Base-by-base conservation (phyloP, 345 rosid genomes). In the Arabidopsis arenosa region DNA sequence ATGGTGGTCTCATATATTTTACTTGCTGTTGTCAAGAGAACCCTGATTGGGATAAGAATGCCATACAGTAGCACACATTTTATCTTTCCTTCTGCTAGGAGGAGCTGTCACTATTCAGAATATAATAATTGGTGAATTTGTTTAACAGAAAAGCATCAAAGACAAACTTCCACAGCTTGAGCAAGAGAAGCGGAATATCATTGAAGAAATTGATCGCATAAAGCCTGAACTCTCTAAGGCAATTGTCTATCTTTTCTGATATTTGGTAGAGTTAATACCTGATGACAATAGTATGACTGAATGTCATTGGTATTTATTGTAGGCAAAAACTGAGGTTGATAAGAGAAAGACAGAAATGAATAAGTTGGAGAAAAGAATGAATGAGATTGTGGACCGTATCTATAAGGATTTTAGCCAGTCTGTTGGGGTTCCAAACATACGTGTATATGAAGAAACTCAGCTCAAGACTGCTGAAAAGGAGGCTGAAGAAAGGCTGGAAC, bases 391-490 rank as follows among this genome's bases (percentile, higher is more conserved):
- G 71, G 99, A 95, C 60, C 80, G 81, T 54, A 85, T 95, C 63
- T 92, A 83, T 80, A 85, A 78, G 83, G 85, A 84, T 67, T 95
- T 95, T 78, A 92, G 99, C 81, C 80, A 65, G 63, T 74, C 83
- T 76, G 98, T 92, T 68, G 97, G 97, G 32, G 96, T 95, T 72
- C 81, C 87, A 73, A 95, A 95, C 77, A 92, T 95, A 72, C 99
- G 96, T 61, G 96, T 90, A 82, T 95, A 90, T 81, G 98, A 95
- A 80, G 99, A 95, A 83, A 90, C 86, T 73, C 96, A 95, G 86
- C 86, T 95, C 69, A 92, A 93, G 87, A 91, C 81, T 85, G 96
- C 98, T 43, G 87, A 90, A 80, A 63, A 82, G 67, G 86, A 86
- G 85, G 99, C 92, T 65, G 97, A 95, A 72, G 98, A 90, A 78